Percentiles rank a stretch among this genome's conserved stretches.
phyloP scores from a whole-genome alignment of 495 filamentous ascomycete species.

The Talaromyces ruber region DNA sequence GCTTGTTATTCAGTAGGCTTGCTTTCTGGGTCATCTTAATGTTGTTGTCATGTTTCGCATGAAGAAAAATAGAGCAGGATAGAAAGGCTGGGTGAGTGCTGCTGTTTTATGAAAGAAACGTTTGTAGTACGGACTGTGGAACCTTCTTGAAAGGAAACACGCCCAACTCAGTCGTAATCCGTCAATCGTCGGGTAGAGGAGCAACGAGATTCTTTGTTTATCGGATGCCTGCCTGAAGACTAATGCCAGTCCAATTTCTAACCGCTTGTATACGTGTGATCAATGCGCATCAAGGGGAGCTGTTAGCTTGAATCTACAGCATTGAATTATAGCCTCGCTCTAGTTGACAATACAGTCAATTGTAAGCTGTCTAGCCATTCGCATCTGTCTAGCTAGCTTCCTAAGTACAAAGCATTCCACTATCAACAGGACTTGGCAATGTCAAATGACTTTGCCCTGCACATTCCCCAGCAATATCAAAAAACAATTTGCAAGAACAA shows the following conservation, averaged over 20 bases:
- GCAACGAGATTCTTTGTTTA: not conserved
- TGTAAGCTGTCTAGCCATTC: not conserved
- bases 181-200: not conserved
- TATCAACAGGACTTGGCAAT: not conserved
- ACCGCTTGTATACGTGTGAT: not conserved
- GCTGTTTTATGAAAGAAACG: not conserved
- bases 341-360: not conserved
- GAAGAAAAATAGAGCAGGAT: not conserved
- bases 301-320: not conserved
- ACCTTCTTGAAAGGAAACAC: not conserved
- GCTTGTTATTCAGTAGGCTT: not conserved
- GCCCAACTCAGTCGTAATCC: not conserved
- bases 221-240: not conserved
- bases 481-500: not conserved
- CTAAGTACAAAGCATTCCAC: not conserved
- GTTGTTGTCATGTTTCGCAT: not conserved
- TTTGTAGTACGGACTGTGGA: not conserved
- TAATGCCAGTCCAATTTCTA: not conserved
- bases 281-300: not conserved
- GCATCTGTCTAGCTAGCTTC: not conserved
- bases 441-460: not conserved
- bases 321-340: not conserved
- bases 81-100: not conserved
- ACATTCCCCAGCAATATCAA: not conserved
- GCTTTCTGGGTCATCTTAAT: not conserved